Base-by-base conservation (phyloP, 176 grass and related monocot species). In the Eragrostis curvula region DNA sequence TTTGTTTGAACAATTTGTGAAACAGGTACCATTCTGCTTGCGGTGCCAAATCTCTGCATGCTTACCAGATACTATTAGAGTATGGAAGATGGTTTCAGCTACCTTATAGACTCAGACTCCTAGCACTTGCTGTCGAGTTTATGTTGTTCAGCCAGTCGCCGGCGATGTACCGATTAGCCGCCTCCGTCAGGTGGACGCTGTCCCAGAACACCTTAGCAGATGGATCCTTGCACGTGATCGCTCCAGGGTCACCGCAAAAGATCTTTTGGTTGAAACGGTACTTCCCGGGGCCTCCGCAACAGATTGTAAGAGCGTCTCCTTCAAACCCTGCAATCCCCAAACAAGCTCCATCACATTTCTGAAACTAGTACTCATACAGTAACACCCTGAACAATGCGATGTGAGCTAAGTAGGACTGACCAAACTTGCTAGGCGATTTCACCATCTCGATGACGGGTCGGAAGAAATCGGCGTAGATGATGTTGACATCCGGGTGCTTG, bases 401-500 rank as follows among this genome's bases (percentile, higher is more conserved):
- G n/a, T n/a, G n/a, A n/a, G n/a, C n/a, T n/a, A n/a, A n/a, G n/a
- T n/a, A n/a, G n/a, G n/a, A n/a, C n/a, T 70, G 50, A 96, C 94
- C 90, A 45, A 85, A 93, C 28, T 83, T 68, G 47, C 5, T 24
- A 23, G 94, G 81, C 13, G 70, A 77, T 67, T 69, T 57, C 2
- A 91, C 66, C 71, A 97, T 90, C 29, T 91, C 78, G 73, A 85
- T 86, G 32, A 93, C 48, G 0, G 84, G 44, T 28, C 40, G 29
- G 29, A 87, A 97, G 73, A 85, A 74, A 64, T 93, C 88, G 52
- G 70, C 86, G 40, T 91, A 97, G n/a, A 51, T 16, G 48, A 93
- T 65, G 3, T 71, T 85, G 20, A 63, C 65, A n/a, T 52, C 32
- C 0, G 86, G 84, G 58, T 93, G 78, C 44, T 32, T 87, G 40